Evolutionary conservation across 164 flowering plant genomes (phyloP).

Genomic region (Chloranthus sessilifolius): DNA sequence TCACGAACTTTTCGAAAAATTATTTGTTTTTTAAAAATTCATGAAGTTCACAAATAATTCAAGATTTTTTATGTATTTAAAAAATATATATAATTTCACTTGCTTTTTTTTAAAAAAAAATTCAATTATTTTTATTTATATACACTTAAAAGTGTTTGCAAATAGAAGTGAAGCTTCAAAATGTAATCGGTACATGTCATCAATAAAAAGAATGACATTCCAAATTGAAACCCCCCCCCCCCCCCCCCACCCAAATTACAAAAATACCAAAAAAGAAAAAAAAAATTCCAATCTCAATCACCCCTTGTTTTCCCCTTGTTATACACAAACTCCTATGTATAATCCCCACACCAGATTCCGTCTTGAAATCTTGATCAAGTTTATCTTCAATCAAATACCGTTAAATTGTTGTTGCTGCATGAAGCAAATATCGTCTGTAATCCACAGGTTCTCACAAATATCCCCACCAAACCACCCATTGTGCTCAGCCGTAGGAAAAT

Average conservation of each 20-base stretch:
- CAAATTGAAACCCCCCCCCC: slow-evolving; percentile 3
- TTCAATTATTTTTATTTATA: too few species aligned
- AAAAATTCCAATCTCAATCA: neutral
- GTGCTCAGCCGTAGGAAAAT: neutral
- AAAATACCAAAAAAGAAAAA: slow-evolving; percentile 1
- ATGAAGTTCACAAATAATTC: too few species aligned
- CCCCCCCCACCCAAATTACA: neutral
- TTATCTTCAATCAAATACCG: neutral
- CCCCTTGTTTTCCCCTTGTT: neutral
- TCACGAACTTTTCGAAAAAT: neutral
- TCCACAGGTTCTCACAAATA: neutral
- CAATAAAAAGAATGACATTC: slow-evolving; percentile 6
- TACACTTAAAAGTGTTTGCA: too few species aligned
- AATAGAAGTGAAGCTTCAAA: too few species aligned
- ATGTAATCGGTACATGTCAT: too few species aligned
- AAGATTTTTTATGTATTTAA: too few species aligned
- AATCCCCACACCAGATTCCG: too few species aligned
- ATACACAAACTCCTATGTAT: neutral
- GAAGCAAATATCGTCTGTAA: slow-evolving; percentile 3
- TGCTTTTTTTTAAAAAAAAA: too few species aligned
- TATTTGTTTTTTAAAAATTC: too few species aligned
- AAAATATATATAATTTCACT: too few species aligned
- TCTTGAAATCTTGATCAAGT: neutral
- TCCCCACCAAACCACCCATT: slow-evolving; percentile 1
- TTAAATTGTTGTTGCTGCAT: slow-evolving; percentile 7